These are phyloP conservation scores for Phytophthora fragariaefolia DNA, from an alignment of 352 stramenopile species.

Conservation along the genomic window DNA sequence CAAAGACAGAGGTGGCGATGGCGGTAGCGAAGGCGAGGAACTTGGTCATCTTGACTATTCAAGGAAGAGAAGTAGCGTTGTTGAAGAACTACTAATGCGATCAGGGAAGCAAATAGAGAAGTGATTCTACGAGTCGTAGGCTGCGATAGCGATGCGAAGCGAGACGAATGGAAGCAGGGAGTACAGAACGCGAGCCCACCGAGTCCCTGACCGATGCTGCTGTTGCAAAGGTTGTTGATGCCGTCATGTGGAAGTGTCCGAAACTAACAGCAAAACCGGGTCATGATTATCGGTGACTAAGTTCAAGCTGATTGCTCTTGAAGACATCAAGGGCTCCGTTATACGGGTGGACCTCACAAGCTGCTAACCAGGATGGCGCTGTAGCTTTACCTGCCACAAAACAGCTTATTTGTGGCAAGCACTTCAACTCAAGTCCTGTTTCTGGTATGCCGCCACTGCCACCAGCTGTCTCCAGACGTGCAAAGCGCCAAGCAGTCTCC, in stretches of 20 bases:
- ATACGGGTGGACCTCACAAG: constrained; percentile 9
- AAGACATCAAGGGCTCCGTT: constrained; percentile 13
- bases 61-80: constrained; percentile 3
- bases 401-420: constrained; percentile 23
- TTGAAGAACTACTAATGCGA: constrained; percentile 14
- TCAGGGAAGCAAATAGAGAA: constrained; percentile 37
- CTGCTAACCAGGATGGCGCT: constrained; percentile 28
- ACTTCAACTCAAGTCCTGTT: constrained; percentile 10
- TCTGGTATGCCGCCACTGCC: background rate
- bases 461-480: constrained; percentile 19
- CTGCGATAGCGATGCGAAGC: background rate
- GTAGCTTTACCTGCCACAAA: constrained; percentile 1
- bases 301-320: constrained; percentile 12
- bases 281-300: constrained; percentile 10
- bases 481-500: constrained; percentile 13
- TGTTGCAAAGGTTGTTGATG: constrained; percentile 23
- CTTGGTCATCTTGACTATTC: constrained; percentile 46
- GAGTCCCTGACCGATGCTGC: no score
- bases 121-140: no score
- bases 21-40: constrained; percentile 42
- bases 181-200: constrained; percentile 12
- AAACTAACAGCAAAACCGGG: constrained; percentile 27
- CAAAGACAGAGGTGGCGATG: constrained; percentile 23
- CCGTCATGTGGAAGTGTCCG: constrained; percentile 6
- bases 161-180: background rate